Percentiles rank a stretch among this genome's conserved stretches.
Evolutionary conservation across 2,329 filamentous ascomycete genomes (phyloP).

Genomic region (Pseudogymnoascus sp.): DNA sequence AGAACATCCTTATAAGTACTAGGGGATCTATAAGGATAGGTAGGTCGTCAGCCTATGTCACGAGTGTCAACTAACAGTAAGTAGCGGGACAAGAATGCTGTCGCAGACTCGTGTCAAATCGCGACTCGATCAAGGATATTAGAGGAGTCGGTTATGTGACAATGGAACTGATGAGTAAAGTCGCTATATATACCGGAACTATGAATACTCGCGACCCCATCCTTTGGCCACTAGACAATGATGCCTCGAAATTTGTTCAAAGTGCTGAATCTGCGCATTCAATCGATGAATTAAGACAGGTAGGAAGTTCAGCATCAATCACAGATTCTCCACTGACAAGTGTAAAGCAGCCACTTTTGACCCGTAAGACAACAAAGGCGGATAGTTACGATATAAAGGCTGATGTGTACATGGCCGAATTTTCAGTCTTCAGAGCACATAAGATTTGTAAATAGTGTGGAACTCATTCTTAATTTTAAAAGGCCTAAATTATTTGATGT

Average conservation of each 20-base stretch:
- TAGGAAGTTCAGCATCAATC: not conserved
- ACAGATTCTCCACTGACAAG: not conserved
- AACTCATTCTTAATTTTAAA: not conserved
- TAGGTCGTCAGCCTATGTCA: not conserved
- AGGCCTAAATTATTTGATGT: not conserved
- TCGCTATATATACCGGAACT: conserved; percentile 6
- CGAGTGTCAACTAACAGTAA: not conserved
- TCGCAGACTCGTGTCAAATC: not conserved
- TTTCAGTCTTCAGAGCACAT: conserved; percentile 10
- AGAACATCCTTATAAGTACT: conserved; percentile 14
- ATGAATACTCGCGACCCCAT: conserved; percentile 6
- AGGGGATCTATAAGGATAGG: conserved; percentile 13
- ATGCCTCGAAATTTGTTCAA: conserved; percentile 12
- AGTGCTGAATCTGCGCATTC: conserved; percentile 9
- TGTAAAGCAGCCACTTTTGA: conserved; percentile 6
- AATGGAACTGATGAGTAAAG: conserved; percentile 14
- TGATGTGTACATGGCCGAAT: conserved; percentile 12
- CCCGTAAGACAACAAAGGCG: not conserved
- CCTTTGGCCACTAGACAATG: conserved; percentile 9
- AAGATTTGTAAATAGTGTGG: not conserved
- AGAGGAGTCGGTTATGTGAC: conserved; percentile 14
- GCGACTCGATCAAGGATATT: conserved; percentile 11
- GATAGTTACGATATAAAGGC: conserved; percentile 3
- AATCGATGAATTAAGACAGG: not conserved
- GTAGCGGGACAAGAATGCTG: conserved; percentile 12